Conservation (phyloP, 495 filamentous ascomycete species). For the Recurvomyces mirabilis region DNA sequence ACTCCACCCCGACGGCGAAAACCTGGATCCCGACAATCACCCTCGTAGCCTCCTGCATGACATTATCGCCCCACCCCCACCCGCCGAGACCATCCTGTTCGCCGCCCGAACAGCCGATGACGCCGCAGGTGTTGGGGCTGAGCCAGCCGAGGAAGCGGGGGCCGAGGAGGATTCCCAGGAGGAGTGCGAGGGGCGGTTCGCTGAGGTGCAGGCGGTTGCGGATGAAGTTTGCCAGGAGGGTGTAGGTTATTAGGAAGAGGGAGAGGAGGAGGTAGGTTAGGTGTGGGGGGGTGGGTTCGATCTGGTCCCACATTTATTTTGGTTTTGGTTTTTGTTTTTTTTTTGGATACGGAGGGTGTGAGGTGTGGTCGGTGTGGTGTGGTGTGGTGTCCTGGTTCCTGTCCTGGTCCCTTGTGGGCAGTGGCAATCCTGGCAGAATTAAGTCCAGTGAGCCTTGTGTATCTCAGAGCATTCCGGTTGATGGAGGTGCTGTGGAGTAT, state of each 20-base stretch:
- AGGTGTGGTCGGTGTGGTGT: too few relatives aligned
- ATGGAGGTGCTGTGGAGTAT: too few relatives aligned
- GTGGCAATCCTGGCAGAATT: too few relatives aligned
- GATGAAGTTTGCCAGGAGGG: constrained; percentile 39
- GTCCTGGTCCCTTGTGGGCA: too few relatives aligned
- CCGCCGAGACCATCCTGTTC: background rate
- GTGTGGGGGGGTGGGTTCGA: constrained; percentile 37
- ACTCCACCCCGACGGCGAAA: constrained; percentile 37
- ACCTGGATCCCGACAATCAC: constrained; percentile 39
- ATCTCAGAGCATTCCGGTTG: too few relatives aligned
- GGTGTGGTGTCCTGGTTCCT: too few relatives aligned
- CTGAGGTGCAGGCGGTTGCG: constrained; percentile 41
- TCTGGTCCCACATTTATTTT: constrained; percentile 31
- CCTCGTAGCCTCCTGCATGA: constrained; percentile 36
- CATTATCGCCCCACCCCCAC: constrained; percentile 37
- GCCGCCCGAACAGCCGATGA: constrained; percentile 2
- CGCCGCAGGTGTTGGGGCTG: constrained; percentile 21
- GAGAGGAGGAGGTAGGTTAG: constrained; percentile 36
- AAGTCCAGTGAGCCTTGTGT: too few relatives aligned
- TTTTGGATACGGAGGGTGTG: too few relatives aligned
- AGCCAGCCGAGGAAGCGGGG: constrained; percentile 30
- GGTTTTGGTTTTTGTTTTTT: too few relatives aligned
- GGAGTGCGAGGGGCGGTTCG: constrained; percentile 39
- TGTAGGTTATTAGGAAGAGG: constrained; percentile 37
- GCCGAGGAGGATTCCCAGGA: constrained; percentile 38